Evolutionary conservation across 345 rosid genomes (phyloP).

Genomic region (Hibiscus syriacus): DNA sequence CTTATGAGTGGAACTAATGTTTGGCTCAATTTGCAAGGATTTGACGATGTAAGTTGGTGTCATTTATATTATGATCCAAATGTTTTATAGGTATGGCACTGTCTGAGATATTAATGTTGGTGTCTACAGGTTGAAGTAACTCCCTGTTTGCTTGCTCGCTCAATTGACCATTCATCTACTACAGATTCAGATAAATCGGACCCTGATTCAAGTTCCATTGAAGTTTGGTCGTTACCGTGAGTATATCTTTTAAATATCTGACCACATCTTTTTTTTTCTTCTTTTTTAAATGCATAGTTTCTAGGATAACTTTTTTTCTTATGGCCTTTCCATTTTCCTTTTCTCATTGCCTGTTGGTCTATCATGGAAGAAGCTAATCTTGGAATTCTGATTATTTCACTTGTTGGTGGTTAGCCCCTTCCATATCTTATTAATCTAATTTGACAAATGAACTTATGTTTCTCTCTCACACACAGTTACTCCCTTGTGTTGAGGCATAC

Average conservation of each 20-base stretch:
- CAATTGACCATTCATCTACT: conserved; percentile 28
- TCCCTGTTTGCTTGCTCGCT: conserved; percentile 75
- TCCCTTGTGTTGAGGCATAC: conserved; percentile 95
- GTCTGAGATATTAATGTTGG: conserved; percentile 21
- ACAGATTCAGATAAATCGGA: conserved; percentile 20
- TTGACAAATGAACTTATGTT: neutral
- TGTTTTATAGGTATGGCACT: neutral
- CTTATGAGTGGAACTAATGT: conserved; percentile 95
- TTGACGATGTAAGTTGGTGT: conserved; percentile 70
- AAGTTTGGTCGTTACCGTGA: conserved; percentile 80
- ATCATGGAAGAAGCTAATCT: neutral
- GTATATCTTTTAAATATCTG: conserved; percentile 22
- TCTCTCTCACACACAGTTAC: conserved; percentile 41
- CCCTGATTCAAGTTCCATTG: conserved; percentile 39
- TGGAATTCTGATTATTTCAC: neutral
- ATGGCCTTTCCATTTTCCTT: neutral
- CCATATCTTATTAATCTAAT: conserved; percentile 3
- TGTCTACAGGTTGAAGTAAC: conserved; percentile 72
- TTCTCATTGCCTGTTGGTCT: neutral
- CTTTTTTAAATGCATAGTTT: no score
- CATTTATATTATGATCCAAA: neutral
- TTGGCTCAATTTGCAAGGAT: conserved; percentile 86
- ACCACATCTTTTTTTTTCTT: neutral
- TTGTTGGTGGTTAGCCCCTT: neutral
- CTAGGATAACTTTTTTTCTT: no score